Evolutionary conservation across 345 rosid genomes (phyloP).

Genomic region (Salix dunnii): DNA sequence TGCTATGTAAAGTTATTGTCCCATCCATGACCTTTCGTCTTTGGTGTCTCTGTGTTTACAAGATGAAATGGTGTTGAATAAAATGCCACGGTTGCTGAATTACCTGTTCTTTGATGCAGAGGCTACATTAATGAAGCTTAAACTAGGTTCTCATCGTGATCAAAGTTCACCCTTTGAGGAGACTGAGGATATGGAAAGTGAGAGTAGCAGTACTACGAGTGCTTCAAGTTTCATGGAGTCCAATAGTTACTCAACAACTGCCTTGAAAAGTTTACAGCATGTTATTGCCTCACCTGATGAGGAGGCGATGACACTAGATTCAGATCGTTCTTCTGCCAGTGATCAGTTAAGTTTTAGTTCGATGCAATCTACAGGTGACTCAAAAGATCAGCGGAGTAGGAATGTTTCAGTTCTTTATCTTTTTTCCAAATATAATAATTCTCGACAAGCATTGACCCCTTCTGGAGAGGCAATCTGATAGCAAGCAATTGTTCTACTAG

Average conservation of each 20-base stretch:
- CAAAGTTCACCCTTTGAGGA: constrained; percentile 6
- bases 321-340: constrained; percentile 15
- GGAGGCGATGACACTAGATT: constrained; percentile 13
- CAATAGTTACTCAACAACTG: not conserved
- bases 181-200: constrained; percentile 14
- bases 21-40: not conserved
- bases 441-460: constrained; percentile 15
- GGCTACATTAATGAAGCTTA: constrained; percentile 72
- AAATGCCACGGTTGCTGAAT: not conserved
- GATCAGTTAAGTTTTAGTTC: constrained; percentile 15
- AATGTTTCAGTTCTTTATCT: constrained; percentile 39
- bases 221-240: constrained; percentile 15
- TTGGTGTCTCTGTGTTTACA: not conserved
- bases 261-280: not conserved
- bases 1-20: not conserved
- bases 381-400: constrained; percentile 14
- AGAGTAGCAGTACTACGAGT: constrained; percentile 15
- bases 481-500: constrained; percentile 4
- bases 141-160: constrained; percentile 54
- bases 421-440: constrained; percentile 51
- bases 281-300: not conserved
- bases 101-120: constrained; percentile 39
- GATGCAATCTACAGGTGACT: constrained; percentile 6
- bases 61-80: not conserved
- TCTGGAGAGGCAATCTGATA: constrained; percentile 9